Base-by-base conservation (phyloP, 345 rosid genomes). In the sweet orange (Citrus sinensis) region DNA sequence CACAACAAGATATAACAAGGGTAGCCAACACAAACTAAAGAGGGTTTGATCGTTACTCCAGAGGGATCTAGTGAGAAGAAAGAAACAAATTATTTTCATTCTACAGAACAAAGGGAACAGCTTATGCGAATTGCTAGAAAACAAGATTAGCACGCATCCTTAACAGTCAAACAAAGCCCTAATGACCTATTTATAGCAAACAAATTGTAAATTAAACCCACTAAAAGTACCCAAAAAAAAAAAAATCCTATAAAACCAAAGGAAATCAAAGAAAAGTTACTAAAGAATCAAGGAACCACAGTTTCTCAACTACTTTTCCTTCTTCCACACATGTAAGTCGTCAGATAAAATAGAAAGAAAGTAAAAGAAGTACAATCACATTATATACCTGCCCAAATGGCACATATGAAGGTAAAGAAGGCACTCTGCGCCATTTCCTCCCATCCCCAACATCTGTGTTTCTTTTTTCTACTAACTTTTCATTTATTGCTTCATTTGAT, bases 341-440 rank as follows among this genome's bases (percentile, higher is more conserved):
- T 56, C 22, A 51, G 55, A 42, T 74, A 67, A 73, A n/a, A 49
- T 22, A 54, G 27, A 67, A 74, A 63, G 58, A 25, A 62, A 70
- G 66, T 16, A 70, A 74, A 75, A 32, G 35, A 80, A 66, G 76
- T 16, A 34, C 69, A 54, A 62, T 40, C 81, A 71, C 39, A 69
- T 35, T n/a, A 70, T 63, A 17, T 83, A 93, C 98, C 98, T 93
- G 84, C 64, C 99, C 99, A 88, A 95, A 95, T 59, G 99, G 99
- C 32, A 95, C 92, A 85, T 95, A 95, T 67, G 97, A 92, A 64
- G 98, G 99, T 79, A 95, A 85, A 85, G 86, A 89, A 60, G 99
- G 97, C 79, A 92, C 94, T 75, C 87, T 83, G 35, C 73, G 82
- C 97, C 98, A 94, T 77, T 79, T 86, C 71, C 90, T 90, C 59